Base-by-base conservation (phyloP, 805 yeast genomes). In the Ogataea minuta region DNA sequence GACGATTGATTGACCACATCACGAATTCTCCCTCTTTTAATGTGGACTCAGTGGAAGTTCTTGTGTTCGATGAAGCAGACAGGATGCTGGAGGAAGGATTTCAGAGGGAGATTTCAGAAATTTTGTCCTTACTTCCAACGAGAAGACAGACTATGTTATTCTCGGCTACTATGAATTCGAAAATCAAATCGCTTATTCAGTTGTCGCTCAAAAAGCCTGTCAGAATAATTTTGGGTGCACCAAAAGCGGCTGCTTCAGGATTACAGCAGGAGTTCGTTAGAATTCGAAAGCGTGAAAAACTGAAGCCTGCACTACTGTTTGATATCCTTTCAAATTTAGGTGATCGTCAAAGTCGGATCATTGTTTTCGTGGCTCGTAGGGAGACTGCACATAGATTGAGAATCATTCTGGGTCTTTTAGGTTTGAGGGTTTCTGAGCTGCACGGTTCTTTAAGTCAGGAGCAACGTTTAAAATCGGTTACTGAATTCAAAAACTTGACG, bases 71-170 rank as follows among this genome's bases (percentile, higher is more conserved):
- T 70, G 99, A 93, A 70, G 99, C 99, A 44, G 99, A 93, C 73
- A 81, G 99, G 70, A 93, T 93, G 98, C 74, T 93, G 53, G 99
- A 93, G 62, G 99, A 93, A 66, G 99, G 99, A 58, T 93, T 93
- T 77, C 96, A 90, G 64, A 87, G 81, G 37, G 99, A 93, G 65
- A 71, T 93, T 50, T 83, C 88, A 13, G 99, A 93, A 62, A 91
- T 93, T 44, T 74, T 93, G 64, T 75, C 84, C 10, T 70, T 91
- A 39, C 71, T 95, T 49, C 99, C 99, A 20, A 76, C 81, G 35
- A 87, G 87, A 65, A 80, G 98, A 62, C 99, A 93, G 66, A 91
- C 97, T 0, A 67, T 93, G 69, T 68, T 93, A 53, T 93, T 90
- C 56, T 93, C 99, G 24, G 99, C 99, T 31, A 93, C 99, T 7